Evolutionary conservation across 352 stramenopile genomes (phyloP).

Genomic region (Globisporangium takayamanum): DNA sequence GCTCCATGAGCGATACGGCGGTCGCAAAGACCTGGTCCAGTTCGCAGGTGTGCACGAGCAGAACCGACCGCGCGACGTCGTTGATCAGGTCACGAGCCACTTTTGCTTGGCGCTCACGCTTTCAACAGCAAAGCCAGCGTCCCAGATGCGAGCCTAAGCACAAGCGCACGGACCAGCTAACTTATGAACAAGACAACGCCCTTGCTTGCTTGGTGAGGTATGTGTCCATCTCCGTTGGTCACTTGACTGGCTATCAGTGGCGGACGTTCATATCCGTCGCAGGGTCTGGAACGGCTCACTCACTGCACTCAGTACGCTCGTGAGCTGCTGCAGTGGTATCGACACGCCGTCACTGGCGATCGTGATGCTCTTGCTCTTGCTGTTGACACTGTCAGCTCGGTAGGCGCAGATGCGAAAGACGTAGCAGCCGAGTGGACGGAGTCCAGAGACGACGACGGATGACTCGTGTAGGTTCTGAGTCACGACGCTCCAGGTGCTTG

Average conservation of each 20-base stretch:
- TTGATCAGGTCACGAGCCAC: conserved; percentile 33
- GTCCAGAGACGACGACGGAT: conserved; percentile 8
- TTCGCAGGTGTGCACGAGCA: conserved; percentile 55
- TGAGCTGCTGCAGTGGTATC: background rate
- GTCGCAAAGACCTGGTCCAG: conserved; percentile 46
- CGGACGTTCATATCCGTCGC: conserved; percentile 16
- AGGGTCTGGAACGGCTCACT: conserved; percentile 22
- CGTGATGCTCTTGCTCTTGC: background rate
- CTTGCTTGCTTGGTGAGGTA: background rate
- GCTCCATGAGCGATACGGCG: conserved; percentile 52
- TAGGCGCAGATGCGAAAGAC: conserved; percentile 19
- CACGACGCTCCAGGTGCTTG: conserved; percentile 10
- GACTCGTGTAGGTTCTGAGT: conserved; percentile 5
- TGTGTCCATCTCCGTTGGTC: too few relatives aligned
- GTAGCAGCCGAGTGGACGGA: conserved; percentile 19
- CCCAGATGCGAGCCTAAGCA: too few relatives aligned
- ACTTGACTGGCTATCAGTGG: too few relatives aligned
- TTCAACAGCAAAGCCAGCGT: background rate
- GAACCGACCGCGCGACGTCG: conserved; percentile 43
- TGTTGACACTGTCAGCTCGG: background rate
- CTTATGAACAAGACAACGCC: too few relatives aligned
- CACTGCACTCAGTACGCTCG: conserved; percentile 15
- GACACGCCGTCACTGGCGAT: background rate
- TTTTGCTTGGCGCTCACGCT: conserved; percentile 16
- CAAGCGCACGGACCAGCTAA: too few relatives aligned